Evolutionary conservation across 495 filamentous ascomycete genomes (phyloP).

Genomic region (Entonaema liquescens): DNA sequence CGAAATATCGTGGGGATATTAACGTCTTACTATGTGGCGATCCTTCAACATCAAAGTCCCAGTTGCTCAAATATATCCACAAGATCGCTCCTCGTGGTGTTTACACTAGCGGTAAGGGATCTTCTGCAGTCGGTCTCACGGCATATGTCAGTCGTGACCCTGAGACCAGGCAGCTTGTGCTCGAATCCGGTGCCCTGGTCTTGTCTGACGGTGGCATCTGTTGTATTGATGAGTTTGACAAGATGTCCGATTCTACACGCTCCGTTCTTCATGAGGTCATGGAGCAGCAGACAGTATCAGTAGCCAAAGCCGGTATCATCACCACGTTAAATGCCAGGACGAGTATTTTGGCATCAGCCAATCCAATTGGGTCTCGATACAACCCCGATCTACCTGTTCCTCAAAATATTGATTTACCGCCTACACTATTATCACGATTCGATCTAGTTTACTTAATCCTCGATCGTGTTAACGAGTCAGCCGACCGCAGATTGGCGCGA

Average conservation of each 20-base stretch:
- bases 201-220: slow-evolving; percentile 96
- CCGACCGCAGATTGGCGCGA: slow-evolving; percentile 85
- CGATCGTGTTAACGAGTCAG: slow-evolving; percentile 88
- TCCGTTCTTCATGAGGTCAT: slow-evolving; percentile 99
- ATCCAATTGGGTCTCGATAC: slow-evolving; percentile 97
- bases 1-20: slow-evolving; percentile 95
- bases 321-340: slow-evolving; percentile 96
- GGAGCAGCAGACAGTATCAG: slow-evolving; percentile 99
- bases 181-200: slow-evolving; percentile 95
- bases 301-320: slow-evolving; percentile 98
- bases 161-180: slow-evolving; percentile 92
- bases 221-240: slow-evolving; percentile 99
- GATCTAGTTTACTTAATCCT: slow-evolving; percentile 97
- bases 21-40: slow-evolving; percentile 97
- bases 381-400: slow-evolving; percentile 95
- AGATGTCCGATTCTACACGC: slow-evolving; percentile 96
- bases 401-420: slow-evolving; percentile 96
- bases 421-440: slow-evolving; percentile 93
- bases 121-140: slow-evolving; percentile 97
- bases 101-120: slow-evolving; percentile 97
- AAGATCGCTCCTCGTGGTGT: slow-evolving; percentile 97
- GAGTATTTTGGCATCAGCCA: slow-evolving; percentile 93
- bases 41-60: slow-evolving; percentile 95
- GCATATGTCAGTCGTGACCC: slow-evolving; percentile 96
- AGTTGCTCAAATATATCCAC: slow-evolving; percentile 92